Conservation (phyloP, 2,329 filamentous ascomycete genomes). For the Zarea fungicola region DNA sequence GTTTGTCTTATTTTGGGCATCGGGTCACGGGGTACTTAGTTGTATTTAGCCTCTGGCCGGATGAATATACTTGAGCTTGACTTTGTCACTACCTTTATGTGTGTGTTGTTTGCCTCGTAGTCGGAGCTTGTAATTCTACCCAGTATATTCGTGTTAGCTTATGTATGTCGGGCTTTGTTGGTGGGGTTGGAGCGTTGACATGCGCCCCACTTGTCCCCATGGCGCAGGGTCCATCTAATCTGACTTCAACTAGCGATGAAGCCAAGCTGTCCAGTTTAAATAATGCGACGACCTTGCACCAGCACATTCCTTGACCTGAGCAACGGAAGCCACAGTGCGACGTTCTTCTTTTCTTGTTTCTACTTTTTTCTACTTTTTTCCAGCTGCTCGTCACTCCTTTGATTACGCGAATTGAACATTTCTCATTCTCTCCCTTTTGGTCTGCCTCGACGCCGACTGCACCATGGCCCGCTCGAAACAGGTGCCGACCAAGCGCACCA, state of each 20-base stretch:
- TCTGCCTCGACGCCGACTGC: not conserved
- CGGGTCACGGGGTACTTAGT: constrained; percentile 9
- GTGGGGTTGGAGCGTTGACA: not conserved
- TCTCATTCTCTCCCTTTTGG: too few species aligned
- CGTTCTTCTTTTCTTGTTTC: not conserved
- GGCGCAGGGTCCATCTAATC: constrained; percentile 8
- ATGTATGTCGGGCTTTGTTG: too few species aligned
- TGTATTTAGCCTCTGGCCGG: constrained; percentile 13
- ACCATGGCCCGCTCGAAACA: constrained; percentile 70
- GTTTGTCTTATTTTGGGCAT: constrained; percentile 10
- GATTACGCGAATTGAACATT: not conserved
- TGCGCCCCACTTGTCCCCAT: too few species aligned
- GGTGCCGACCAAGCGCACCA: constrained; percentile 58
- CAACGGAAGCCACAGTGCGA: too few species aligned
- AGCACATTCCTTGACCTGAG: too few species aligned
- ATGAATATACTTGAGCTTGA: constrained; percentile 10
- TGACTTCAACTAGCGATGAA: constrained; percentile 3
- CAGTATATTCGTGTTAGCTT: too few species aligned
- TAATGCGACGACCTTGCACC: too few species aligned
- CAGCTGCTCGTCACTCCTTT: not conserved
- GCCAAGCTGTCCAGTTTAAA: constrained; percentile 12
- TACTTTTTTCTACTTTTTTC: not conserved
- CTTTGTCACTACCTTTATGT: not conserved
- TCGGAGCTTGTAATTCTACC: too few species aligned
- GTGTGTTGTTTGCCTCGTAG: too few species aligned